A percentile compares a stretch with the other conserved stretches of the same genome.
Evolutionary conservation across 805 yeast genomes (phyloP).

Genomic region (Barnettozyma wickerhamii): DNA sequence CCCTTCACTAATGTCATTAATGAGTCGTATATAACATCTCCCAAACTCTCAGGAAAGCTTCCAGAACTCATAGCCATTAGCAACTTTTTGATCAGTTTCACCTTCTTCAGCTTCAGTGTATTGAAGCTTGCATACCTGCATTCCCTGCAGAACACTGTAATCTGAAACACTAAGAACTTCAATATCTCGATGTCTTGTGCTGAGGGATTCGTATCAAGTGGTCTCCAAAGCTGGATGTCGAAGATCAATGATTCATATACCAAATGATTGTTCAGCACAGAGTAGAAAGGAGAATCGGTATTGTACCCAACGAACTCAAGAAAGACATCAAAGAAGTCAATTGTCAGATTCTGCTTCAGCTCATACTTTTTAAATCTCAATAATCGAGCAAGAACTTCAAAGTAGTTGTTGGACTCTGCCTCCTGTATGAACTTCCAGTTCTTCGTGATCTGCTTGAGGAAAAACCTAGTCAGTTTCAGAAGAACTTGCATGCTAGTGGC

Average conservation of each 20-base stretch:
- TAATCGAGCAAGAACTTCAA: constrained; percentile 51
- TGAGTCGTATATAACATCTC: constrained; percentile 35
- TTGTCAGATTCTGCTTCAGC: constrained; percentile 25
- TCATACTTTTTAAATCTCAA: constrained; percentile 39
- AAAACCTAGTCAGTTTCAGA: constrained; percentile 32
- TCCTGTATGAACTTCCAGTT: constrained; percentile 52
- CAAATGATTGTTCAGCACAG: constrained; percentile 49
- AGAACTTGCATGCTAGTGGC: constrained; percentile 33
- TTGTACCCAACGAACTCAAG: constrained; percentile 55
- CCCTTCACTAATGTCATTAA: constrained; percentile 37
- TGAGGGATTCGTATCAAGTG: constrained; percentile 12
- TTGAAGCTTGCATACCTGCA: constrained; percentile 52
- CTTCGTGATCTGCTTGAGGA: constrained; percentile 40
- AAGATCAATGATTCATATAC: constrained; percentile 57
- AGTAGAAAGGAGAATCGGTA: constrained; percentile 43
- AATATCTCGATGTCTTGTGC: constrained; percentile 38
- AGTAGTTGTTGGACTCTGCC: constrained; percentile 58
- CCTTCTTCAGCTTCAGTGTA: constrained; percentile 43
- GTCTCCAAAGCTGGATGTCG: constrained; percentile 60
- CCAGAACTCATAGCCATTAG: constrained; percentile 26
- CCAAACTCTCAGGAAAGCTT: constrained; percentile 26
- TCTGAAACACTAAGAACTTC: constrained; percentile 51
- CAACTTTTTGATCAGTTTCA: constrained; percentile 41
- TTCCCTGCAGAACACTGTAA: constrained; percentile 48
- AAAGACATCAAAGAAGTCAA: constrained; percentile 46